Evolutionary conservation across 371 early-diverging fungal species (phyloP).

Genomic region (Rhizopus arrhizus): DNA sequence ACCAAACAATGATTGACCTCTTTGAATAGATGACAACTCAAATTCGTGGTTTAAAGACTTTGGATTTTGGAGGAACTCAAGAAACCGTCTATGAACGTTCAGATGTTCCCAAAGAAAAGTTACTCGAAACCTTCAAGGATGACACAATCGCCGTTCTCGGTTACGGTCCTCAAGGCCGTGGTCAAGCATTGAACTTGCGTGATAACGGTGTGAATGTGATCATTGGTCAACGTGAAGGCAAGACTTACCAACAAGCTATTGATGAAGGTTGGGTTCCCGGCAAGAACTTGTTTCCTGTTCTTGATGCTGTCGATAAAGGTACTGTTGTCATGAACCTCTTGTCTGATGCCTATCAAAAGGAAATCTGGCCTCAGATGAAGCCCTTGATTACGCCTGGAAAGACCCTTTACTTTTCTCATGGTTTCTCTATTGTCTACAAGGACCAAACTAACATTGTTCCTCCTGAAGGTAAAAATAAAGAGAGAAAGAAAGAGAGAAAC

Average conservation of each 20-base stretch:
- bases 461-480: conserved; percentile 60
- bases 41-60: conserved; percentile 86
- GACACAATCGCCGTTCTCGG: conserved; percentile 96
- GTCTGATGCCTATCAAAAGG: conserved; percentile 95
- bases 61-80: conserved; percentile 92
- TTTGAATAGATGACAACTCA: conserved; percentile 39
- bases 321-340: conserved; percentile 94
- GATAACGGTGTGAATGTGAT: conserved; percentile 97
- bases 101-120: conserved; percentile 92
- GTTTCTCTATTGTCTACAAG: conserved; percentile 93
- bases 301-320: conserved; percentile 90
- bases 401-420: conserved; percentile 98
- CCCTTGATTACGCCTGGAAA: conserved; percentile 93
- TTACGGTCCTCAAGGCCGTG: conserved; percentile 97
- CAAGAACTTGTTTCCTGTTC: conserved; percentile 92
- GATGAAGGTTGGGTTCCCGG: conserved; percentile 97
- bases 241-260: conserved; percentile 90
- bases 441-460: conserved; percentile 91
- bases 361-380: conserved; percentile 89
- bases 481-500: background rate
- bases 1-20: background rate
- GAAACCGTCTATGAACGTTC: conserved; percentile 95
- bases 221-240: conserved; percentile 93
- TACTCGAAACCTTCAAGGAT: conserved; percentile 87
- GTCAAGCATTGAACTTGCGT: conserved; percentile 94